Evolutionary conservation across 495 filamentous ascomycete species (phyloP), one percentile per base, ranked within the genome.

Genomic region (Hyaloscypha finlandica): DNA sequence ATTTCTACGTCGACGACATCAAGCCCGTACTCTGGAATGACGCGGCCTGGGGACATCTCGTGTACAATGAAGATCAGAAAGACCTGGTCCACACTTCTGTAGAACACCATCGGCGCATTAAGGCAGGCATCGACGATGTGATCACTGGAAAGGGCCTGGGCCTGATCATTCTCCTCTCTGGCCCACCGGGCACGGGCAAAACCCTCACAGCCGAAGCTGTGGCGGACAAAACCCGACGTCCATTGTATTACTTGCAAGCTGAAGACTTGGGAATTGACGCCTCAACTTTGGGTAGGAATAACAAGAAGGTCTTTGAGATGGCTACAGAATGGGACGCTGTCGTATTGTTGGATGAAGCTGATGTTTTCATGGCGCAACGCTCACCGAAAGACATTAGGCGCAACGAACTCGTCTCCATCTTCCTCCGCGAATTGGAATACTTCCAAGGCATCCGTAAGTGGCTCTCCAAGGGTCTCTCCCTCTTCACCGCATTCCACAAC

Each of bases 361-460:
- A 84, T 61, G 80, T 85, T 6, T 84, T 83, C 73, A 77, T 84
- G 65, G 81, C 78, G 16, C 75, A 80, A 61, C 77, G 83, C 22
- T 72, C 74, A 37, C 70, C 74, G 8, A 71, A 78, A 31, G 83
- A 86, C 60, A 75, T 86, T 33, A 73, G 73, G 22, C 77, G 83
- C 6, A 87, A 87, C 68, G 79, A 78, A 39, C 79, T 87, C 12
- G 83, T 87, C 3, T 63, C 63, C 20, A 66, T 83, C 57, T 85
- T 85, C 56, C 75, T 84, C 31, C 77, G 83, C 22, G 80, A 81
- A 76, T 74, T 86, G 6, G 84, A 88, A 73, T 59, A 86, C 71
- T 86, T 81, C 65, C 75, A 75, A 6, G 81, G 81, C 29, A 82
- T 82, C 67, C 11, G 33, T 37, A 37, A 37, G 33, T 37, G 11